Conservation (phyloP, 2,329 filamentous ascomycete species). For the Helotiales sp. region DNA sequence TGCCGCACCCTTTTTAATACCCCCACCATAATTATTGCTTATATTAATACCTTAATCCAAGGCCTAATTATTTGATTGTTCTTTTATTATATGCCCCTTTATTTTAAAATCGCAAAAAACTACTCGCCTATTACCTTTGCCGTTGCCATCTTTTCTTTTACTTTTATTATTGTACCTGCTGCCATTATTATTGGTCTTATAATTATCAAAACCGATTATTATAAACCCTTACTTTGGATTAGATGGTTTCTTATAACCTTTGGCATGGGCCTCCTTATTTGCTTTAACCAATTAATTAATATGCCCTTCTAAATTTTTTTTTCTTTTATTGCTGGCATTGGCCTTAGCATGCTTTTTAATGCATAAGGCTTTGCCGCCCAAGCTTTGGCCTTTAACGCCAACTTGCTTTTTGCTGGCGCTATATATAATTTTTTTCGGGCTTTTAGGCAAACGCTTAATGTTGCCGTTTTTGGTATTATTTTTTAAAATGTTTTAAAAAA, state of each 20-base stretch:
- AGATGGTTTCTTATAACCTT: constrained; percentile 65
- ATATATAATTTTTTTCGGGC: constrained; percentile 56
- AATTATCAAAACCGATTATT: constrained; percentile 60
- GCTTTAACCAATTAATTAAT: constrained; percentile 54
- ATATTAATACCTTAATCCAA: constrained; percentile 53
- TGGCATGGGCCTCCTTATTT: constrained; percentile 59
- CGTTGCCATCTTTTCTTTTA: constrained; percentile 61
- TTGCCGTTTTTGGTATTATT: constrained; percentile 63
- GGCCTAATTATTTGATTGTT: constrained; percentile 58
- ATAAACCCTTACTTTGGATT: constrained; percentile 48
- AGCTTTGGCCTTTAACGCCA: constrained; percentile 58
- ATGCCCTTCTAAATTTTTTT: constrained; percentile 63
- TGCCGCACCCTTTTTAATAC: constrained; percentile 48
- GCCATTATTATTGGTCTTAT: constrained; percentile 60
- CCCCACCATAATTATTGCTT: constrained; percentile 46
- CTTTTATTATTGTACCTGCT: constrained; percentile 63
- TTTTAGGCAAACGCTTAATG: constrained; percentile 47
- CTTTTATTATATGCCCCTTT: constrained; percentile 59
- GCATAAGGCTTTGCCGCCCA: constrained; percentile 66
- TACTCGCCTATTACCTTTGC: constrained; percentile 57
- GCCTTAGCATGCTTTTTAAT: constrained; percentile 67
- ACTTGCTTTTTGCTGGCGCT: constrained; percentile 63
- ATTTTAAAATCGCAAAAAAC: constrained; percentile 55
- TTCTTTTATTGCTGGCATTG: constrained; percentile 62
- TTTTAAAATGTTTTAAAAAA: constrained; percentile 61